These are phyloP conservation scores for Acanthamoeba quina DNA, from an alignment of 208 protist species.

Conservation along the genomic window DNA sequence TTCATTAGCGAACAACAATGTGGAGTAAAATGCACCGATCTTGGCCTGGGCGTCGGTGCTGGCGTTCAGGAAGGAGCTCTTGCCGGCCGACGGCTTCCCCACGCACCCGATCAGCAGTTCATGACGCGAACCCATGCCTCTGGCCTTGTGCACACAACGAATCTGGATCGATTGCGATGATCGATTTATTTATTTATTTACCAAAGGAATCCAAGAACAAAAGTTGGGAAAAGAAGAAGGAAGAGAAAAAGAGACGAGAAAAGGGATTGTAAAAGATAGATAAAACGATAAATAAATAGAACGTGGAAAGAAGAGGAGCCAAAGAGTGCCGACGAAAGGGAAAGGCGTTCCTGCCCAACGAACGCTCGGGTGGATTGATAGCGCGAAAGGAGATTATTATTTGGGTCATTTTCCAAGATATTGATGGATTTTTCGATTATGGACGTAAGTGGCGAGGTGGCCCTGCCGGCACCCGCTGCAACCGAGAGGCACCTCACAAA, in stretches of 20 bases:
- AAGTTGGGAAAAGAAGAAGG: no score
- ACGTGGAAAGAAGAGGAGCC: neutral
- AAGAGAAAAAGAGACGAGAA: neutral
- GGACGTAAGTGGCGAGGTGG: neutral
- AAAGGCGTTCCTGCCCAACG: no score
- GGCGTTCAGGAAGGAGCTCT: slow-evolving; percentile 85
- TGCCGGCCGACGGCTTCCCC: slow-evolving; percentile 86
- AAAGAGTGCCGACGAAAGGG: no score
- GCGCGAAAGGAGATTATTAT: neutral
- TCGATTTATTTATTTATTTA: neutral
- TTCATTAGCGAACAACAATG: slow-evolving; percentile 12
- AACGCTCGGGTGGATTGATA: no score
- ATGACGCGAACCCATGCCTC: slow-evolving; percentile 8
- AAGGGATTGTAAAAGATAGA: neutral
- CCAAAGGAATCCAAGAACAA: no score
- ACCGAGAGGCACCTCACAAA: no score
- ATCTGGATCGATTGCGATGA: no score
- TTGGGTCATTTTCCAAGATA: neutral
- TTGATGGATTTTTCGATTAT: neutral
- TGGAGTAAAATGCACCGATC: slow-evolving; percentile 69
- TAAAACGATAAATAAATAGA: no score
- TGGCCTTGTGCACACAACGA: no score
- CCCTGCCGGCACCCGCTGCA: neutral
- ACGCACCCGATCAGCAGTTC: slow-evolving; percentile 81
- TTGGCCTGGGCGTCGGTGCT: slow-evolving; percentile 84